Base-by-base conservation (phyloP, 179 eudicot genomes). In the Beta macrorhiza region DNA sequence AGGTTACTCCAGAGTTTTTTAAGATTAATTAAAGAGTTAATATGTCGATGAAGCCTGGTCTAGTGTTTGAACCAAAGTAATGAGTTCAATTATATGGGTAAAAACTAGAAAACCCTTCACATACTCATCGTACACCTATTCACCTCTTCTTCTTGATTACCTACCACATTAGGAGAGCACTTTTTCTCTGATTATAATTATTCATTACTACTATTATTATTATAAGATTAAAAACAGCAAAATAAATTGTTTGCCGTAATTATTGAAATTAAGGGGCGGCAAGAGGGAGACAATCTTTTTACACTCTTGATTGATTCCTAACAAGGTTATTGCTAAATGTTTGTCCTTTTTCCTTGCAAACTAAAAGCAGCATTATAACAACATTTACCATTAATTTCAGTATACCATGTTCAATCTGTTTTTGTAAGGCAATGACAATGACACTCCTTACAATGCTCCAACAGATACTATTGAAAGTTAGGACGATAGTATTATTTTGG, bases 381-480 rank as follows among this genome's bases (percentile, higher is more conserved):
- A 1, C 72, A 68, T 68, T 79, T 68, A 68, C 75, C 64, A 37
- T 55, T 37, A 19, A 55, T 32, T 37, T 25, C 22, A 15, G 6
- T 57, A 19, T 11, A 52, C 67, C 17, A 61, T 22, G 6, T 49
- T 72, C 29, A 45, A 56, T 56, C 13, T 42, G 3, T 47, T 20
- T 77, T 79, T 70, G 64, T 56, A 79, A 70, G 68, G 22, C 65
- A 56, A 72, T 82, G 82, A 82, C 19, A 78, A 72, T 55, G 85
- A 78, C 85, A 53, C 74, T 16, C 58, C 65, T 58, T 47, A 53
- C 12, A 65, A 20, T 78, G 58, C 67, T 64, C 81, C 82, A 78
- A 82, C 84, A 82, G 49, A 59, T n/a, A 79, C 59, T 57, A 79
- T 70, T 53, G 57, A n/a, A 20, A 64, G 59, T 10, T 67, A 53